Evolutionary conservation across 1,284 basidiomycete genomes (phyloP).

Genomic region (Apiotrichum gamsii): DNA sequence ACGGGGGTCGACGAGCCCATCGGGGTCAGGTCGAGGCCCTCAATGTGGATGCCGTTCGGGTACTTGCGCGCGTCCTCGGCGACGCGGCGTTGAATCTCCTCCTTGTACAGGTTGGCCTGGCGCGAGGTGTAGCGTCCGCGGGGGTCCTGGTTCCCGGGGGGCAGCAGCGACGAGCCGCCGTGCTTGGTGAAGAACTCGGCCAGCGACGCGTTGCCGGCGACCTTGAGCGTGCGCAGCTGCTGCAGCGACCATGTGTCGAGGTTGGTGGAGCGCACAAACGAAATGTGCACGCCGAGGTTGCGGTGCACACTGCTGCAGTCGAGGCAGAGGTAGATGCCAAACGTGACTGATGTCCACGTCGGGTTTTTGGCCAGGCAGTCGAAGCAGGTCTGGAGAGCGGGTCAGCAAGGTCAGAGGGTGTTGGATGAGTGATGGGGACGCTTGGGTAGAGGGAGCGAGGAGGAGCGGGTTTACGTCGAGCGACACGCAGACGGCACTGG

Average conservation of each 20-base stretch:
- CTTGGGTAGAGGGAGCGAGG: no score
- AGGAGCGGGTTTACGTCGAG: no score
- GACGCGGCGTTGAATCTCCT: constrained; percentile 78
- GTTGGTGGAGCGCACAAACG: constrained; percentile 94
- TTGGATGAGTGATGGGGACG: no score
- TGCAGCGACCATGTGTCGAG: constrained; percentile 89
- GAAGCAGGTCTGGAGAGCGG: constrained; percentile 74
- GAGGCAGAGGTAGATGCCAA: constrained; percentile 94
- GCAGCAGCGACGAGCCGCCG: constrained; percentile 65
- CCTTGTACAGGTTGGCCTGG: constrained; percentile 82
- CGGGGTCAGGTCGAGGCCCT: constrained; percentile 56
- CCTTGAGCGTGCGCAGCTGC: constrained; percentile 93
- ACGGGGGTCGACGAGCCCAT: constrained; percentile 49
- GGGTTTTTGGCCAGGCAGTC: constrained; percentile 96
- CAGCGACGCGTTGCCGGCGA: constrained; percentile 86
- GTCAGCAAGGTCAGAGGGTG: not conserved
- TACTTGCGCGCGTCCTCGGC: constrained; percentile 71
- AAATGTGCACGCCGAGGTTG: constrained; percentile 97
- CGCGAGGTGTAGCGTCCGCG: constrained; percentile 85
- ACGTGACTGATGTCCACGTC: constrained; percentile 95
- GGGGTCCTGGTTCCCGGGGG: constrained; percentile 60
- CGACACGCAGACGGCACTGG: no score
- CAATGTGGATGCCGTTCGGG: constrained; percentile 68
- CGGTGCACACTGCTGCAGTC: constrained; percentile 94
- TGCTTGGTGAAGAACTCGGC: constrained; percentile 85